A percentile compares a stretch with the other conserved stretches of the same genome.
phyloP scores from a whole-genome alignment of 805 yeast genomes.

The Clavispora phyllophila region DNA sequence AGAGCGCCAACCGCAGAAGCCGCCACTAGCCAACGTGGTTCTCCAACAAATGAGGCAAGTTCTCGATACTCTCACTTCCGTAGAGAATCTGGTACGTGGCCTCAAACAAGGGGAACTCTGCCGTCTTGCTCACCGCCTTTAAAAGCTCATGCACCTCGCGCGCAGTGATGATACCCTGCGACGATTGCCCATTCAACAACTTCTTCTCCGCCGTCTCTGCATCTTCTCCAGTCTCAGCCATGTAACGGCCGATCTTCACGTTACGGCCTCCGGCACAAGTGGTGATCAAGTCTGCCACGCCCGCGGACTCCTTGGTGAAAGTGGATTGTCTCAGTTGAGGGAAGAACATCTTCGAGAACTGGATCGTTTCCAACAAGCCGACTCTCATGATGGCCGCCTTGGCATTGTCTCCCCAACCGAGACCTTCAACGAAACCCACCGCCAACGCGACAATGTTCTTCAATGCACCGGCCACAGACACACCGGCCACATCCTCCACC shows the following conservation, averaged over 20 bases:
- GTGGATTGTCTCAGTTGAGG: slow-evolving; percentile 55
- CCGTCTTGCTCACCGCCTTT: slow-evolving; percentile 43
- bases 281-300: slow-evolving; percentile 97
- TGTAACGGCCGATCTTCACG: slow-evolving; percentile 81
- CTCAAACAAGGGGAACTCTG: slow-evolving; percentile 77
- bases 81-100: slow-evolving; percentile 81
- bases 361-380: slow-evolving; percentile 85
- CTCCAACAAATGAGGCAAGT: slow-evolving; percentile 68
- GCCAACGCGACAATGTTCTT: slow-evolving; percentile 95
- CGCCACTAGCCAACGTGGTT: not conserved
- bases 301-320: slow-evolving; percentile 90
- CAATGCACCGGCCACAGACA: slow-evolving; percentile 93
- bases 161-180: slow-evolving; percentile 91
- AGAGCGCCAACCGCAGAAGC: too few species aligned
- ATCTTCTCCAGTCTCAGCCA: slow-evolving; percentile 73
- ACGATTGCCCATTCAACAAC: slow-evolving; percentile 89
- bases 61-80: slow-evolving; percentile 67
- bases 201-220: slow-evolving; percentile 82
- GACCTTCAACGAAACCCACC: slow-evolving; percentile 95
- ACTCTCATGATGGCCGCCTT: slow-evolving; percentile 96
- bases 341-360: slow-evolving; percentile 68
- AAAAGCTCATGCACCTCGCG: slow-evolving; percentile 88
- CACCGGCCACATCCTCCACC: slow-evolving; percentile 90
- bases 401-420: slow-evolving; percentile 99
- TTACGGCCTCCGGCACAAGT: slow-evolving; percentile 98